Conservation (phyloP, 169 alveolate genomes). For the Babesia sp. region DNA sequence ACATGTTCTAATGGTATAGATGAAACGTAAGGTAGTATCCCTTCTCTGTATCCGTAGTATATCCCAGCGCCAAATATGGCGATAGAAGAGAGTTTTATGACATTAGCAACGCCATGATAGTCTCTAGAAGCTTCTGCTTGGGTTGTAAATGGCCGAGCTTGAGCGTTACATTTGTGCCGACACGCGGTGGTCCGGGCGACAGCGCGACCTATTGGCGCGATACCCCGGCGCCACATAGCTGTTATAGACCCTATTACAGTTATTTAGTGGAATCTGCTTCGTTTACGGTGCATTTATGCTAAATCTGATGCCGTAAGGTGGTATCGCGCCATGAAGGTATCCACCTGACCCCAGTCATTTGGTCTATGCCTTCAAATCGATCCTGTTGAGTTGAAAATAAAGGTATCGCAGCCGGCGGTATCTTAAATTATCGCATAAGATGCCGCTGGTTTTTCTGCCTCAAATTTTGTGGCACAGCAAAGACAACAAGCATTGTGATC, state of each 20-base stretch:
- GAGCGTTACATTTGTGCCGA: not conserved
- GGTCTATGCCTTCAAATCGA: not conserved
- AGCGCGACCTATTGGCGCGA: not conserved
- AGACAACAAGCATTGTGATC: constrained; percentile 86
- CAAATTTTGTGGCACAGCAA: constrained; percentile 90
- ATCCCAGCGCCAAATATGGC: constrained; percentile 13
- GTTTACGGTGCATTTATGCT: not conserved
- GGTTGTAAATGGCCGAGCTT: not conserved
- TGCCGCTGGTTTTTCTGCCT: constrained; percentile 85
- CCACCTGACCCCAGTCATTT: constrained; percentile 13
- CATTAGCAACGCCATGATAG: too few species aligned
- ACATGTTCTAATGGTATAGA: constrained; percentile 22
- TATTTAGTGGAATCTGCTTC: not conserved
- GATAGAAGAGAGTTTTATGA: not conserved
- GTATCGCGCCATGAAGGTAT: not conserved
- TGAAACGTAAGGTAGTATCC: constrained; percentile 1
- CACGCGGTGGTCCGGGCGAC: not conserved
- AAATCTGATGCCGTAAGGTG: not conserved
- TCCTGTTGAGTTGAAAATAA: not conserved
- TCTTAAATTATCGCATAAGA: not conserved
- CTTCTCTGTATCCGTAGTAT: constrained; percentile 17
- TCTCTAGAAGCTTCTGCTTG: too few species aligned
- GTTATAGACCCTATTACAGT: not conserved
- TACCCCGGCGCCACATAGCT: not conserved
- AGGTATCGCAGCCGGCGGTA: not conserved